Percentiles rank a stretch among this genome's conserved stretches.
These are phyloP conservation scores for Russula olivacea DNA, from an alignment of 768 basidiomycete species.

Conservation along the genomic window DNA sequence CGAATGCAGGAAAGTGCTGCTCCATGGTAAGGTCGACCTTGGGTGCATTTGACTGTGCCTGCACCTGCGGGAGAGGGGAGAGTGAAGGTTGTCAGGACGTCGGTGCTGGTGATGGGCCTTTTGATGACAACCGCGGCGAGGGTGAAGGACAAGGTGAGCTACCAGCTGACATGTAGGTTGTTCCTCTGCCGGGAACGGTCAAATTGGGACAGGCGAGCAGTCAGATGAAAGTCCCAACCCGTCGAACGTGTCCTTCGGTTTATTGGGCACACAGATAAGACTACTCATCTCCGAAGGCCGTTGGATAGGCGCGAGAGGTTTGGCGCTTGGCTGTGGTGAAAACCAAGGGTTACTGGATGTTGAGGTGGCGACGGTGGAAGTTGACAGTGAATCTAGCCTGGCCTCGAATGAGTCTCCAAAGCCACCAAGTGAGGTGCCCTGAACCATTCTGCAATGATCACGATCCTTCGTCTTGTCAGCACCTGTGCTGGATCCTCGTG, in stretches of 20 bases:
- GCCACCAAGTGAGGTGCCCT: constrained; percentile 25
- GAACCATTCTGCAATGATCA: constrained; percentile 22
- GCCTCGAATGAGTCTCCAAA: constrained; percentile 62
- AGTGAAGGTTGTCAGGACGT: constrained; percentile 19
- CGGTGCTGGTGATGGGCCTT: constrained; percentile 19
- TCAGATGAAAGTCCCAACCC: constrained; percentile 52
- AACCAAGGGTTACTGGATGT: constrained; percentile 5
- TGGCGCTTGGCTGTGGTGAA: constrained; percentile 1
- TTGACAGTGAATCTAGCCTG: constrained; percentile 11
- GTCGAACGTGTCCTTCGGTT: constrained; percentile 68
- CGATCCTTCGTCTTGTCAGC: constrained; percentile 19
- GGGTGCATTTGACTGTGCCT: constrained; percentile 24
- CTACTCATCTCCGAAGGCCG: constrained; percentile 13
- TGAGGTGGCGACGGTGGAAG: constrained; percentile 7
- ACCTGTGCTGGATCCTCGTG: constrained; percentile 4
- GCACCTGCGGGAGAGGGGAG: constrained; percentile 14
- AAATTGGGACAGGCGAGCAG: constrained; percentile 43
- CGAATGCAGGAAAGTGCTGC: constrained; percentile 80
- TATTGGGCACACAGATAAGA: constrained; percentile 18
- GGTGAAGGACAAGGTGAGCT: constrained; percentile 22
- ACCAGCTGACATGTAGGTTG: constrained; percentile 5
- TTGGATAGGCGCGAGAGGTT: constrained; percentile 3
- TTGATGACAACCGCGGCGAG: constrained; percentile 14
- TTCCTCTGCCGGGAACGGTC: constrained; percentile 14
- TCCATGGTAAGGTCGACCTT: constrained; percentile 49